Evolutionary conservation across 192 early-diverging fungal species (phyloP).

Genomic region (Fimicolochytrium jonesii): DNA sequence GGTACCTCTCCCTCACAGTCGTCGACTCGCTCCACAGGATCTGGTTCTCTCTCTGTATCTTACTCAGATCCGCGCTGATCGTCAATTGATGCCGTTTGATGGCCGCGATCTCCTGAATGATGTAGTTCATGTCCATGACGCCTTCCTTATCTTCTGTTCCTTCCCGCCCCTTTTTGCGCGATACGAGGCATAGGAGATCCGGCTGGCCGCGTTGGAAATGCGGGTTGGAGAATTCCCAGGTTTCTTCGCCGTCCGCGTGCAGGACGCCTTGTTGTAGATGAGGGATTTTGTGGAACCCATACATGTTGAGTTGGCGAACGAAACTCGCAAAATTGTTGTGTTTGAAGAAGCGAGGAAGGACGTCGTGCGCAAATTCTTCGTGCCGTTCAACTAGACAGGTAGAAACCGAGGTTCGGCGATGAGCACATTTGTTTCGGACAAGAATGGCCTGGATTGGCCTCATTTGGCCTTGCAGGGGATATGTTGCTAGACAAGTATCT

Average conservation of each 20-base stretch:
- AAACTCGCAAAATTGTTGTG: conserved; percentile 63
- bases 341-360: conserved; percentile 60
- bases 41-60: conserved; percentile 84
- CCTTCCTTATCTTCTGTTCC: conserved; percentile 10
- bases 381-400: conserved; percentile 37
- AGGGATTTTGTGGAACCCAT: conserved; percentile 97
- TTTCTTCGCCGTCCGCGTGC: conserved; percentile 69
- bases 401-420: no score
- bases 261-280: conserved; percentile 88
- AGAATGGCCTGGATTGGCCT: no score
- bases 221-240: conserved; percentile 88
- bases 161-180: conserved; percentile 67
- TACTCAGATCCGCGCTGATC: conserved; percentile 81
- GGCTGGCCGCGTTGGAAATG: conserved; percentile 88
- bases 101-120: conserved; percentile 70
- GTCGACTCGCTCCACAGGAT: conserved; percentile 83
- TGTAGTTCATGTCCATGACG: conserved; percentile 37
- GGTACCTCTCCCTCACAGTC: conserved; percentile 69
- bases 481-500: no score
- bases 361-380: conserved; percentile 53
- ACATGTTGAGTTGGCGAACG: conserved; percentile 62
- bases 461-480: no score
- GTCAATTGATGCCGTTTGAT: conserved; percentile 88
- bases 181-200: conserved; percentile 82
- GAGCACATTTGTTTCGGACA: no score